Conservation (phyloP, 768 basidiomycete species). For the Tulasnella calospora region DNA sequence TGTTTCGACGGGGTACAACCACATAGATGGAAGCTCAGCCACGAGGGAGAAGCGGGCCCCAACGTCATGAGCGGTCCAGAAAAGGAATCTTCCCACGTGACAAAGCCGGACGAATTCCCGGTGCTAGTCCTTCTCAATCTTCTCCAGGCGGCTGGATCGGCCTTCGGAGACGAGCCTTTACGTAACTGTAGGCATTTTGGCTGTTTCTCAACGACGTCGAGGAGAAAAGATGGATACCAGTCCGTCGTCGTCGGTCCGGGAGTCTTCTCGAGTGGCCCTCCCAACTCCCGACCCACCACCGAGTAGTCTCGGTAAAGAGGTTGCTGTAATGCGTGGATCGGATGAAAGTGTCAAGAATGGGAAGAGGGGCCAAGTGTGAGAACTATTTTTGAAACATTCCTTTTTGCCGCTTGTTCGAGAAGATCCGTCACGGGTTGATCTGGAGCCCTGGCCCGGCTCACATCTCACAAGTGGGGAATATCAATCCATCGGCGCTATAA, state of each 20-base stretch:
- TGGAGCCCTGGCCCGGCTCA: background rate
- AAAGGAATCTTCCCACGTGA: slow-evolving; percentile 1
- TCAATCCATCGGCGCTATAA: too few species aligned
- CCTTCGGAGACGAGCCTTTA: background rate
- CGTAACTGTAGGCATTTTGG: background rate
- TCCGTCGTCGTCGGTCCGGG: background rate
- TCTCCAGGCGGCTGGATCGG: background rate
- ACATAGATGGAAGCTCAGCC: background rate
- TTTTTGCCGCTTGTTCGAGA: background rate
- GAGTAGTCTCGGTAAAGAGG: background rate
- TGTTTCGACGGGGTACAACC: background rate
- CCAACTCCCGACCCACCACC: background rate
- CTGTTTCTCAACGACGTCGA: background rate
- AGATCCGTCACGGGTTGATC: background rate
- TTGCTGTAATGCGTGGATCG: background rate
- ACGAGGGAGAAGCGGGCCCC: slow-evolving; percentile 6
- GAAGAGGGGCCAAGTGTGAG: background rate
- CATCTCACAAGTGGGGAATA: too few species aligned
- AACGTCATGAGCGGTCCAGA: background rate
- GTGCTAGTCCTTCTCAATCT: background rate
- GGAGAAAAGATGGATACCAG: background rate
- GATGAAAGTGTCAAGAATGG: background rate
- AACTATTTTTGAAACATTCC: background rate
- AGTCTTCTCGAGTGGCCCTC: background rate
- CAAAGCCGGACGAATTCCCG: slow-evolving; percentile 5